These are phyloP conservation scores for Trichoderma harzianum DNA, from an alignment of 2,329 filamentous ascomycete species.

Conservation along the genomic window DNA sequence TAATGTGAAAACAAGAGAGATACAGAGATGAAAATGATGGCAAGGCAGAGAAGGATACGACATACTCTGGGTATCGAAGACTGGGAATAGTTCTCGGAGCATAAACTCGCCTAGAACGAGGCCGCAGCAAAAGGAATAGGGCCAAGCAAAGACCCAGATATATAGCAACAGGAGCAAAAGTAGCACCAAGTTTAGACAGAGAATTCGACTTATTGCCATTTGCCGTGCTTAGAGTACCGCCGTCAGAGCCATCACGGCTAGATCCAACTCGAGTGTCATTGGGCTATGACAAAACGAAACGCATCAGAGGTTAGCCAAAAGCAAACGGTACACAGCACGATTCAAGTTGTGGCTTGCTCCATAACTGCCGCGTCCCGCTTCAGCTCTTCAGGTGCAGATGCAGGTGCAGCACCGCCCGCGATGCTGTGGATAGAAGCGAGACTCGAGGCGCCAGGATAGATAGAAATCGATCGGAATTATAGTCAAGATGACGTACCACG, in stretches of 20 bases:
- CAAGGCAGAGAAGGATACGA: not conserved
- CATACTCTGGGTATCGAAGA: constrained; percentile 44
- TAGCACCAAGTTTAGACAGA: constrained; percentile 41
- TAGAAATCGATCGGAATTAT: not conserved
- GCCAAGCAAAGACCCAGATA: constrained; percentile 49
- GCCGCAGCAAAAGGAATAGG: constrained; percentile 48
- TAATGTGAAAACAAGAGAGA: not conserved
- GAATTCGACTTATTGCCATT: constrained; percentile 35
- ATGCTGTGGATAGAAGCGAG: not conserved
- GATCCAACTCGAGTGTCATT: constrained; percentile 36
- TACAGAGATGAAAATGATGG: not conserved
- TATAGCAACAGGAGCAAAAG: constrained; percentile 52
- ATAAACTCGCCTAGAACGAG: constrained; percentile 51
- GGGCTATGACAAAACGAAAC: not conserved
- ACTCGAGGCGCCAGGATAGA: not conserved
- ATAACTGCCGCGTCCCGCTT: constrained; percentile 12
- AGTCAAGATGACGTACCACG: constrained; percentile 4
- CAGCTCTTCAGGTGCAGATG: not conserved
- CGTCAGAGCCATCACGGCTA: constrained; percentile 30
- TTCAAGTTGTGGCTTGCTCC: constrained; percentile 4
- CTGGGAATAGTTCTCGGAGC: constrained; percentile 49
- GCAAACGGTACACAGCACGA: not conserved
- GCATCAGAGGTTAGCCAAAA: not conserved
- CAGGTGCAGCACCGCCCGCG: not conserved
- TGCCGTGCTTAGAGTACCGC: constrained; percentile 35